Evolutionary conservation across 768 basidiomycete species (phyloP).

Genomic region (Thelephora ganbajun): DNA sequence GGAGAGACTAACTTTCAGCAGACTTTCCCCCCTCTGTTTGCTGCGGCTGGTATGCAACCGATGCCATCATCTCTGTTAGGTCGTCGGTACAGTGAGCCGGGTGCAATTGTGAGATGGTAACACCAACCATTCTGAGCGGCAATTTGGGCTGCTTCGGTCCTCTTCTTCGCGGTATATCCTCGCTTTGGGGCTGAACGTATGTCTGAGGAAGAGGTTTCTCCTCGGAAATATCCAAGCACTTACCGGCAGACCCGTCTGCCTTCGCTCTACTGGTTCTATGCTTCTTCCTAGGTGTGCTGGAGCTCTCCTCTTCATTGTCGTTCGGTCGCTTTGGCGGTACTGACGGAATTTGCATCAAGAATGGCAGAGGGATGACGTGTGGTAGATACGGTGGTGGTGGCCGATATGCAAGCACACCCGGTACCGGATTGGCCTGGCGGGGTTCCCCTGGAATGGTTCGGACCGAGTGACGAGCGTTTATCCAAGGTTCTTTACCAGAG

Average conservation of each 20-base stretch:
- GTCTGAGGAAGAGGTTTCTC: background rate
- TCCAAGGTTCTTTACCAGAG: no score
- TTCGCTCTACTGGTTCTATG: constrained; percentile 24
- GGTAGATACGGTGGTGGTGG: constrained; percentile 17
- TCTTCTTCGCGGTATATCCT: constrained; percentile 60
- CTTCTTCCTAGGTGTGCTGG: constrained; percentile 33
- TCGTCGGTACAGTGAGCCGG: background rate
- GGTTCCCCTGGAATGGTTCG: no score
- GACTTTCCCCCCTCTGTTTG: no score
- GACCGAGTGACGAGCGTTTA: no score
- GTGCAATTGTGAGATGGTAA: background rate
- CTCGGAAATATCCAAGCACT: constrained; percentile 3
- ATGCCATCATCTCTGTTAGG: background rate
- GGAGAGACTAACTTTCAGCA: no score
- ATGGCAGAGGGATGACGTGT: constrained; percentile 19
- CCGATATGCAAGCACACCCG: constrained; percentile 3
- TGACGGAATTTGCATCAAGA: constrained; percentile 12
- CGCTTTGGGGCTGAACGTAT: constrained; percentile 35
- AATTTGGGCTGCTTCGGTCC: constrained; percentile 53
- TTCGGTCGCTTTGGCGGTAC: constrained; percentile 21
- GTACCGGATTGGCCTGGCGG: background rate
- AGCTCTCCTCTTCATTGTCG: constrained; percentile 24
- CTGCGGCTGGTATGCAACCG: background rate
- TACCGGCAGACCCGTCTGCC: constrained; percentile 19
- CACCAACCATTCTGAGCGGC: constrained; percentile 47